A percentile compares a stretch with the other conserved stretches of the same genome.
These are phyloP conservation scores for Podila verticillata DNA, from an alignment of 192 early-diverging fungal genomes.

Conservation along the genomic window DNA sequence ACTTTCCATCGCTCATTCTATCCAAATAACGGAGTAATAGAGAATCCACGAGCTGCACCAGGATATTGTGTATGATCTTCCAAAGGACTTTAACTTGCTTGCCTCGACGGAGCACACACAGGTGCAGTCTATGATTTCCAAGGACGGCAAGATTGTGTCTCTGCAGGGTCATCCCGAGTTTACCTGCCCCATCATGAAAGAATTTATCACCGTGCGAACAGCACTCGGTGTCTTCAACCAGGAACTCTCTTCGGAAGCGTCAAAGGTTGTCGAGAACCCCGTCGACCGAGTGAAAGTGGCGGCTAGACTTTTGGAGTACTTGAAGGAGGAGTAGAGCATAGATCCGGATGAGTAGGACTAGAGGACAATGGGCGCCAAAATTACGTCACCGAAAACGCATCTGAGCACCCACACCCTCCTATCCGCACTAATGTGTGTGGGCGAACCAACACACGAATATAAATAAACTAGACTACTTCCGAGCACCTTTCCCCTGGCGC, in stretches of 20 bases:
- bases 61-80: slow-evolving; percentile 72
- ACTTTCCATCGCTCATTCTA: slow-evolving; percentile 3
- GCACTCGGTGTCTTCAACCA: slow-evolving; percentile 44
- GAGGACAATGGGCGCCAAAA: too few species aligned
- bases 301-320: slow-evolving; percentile 8
- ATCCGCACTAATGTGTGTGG: too few species aligned
- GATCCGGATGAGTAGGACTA: too few species aligned
- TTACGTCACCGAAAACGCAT: too few species aligned
- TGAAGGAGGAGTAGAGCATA: neutral
- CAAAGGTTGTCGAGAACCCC: slow-evolving; percentile 25
- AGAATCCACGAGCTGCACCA: slow-evolving; percentile 73
- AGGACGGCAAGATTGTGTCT: slow-evolving; percentile 64
- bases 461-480: too few species aligned
- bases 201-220: slow-evolving; percentile 43
- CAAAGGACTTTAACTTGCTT: slow-evolving; percentile 67
- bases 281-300: slow-evolving; percentile 28
- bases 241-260: slow-evolving; percentile 28
- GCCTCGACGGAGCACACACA: slow-evolving; percentile 63
- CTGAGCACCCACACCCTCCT: too few species aligned
- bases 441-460: too few species aligned
- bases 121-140: slow-evolving; percentile 69
- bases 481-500: too few species aligned
- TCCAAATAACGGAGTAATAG: slow-evolving; percentile 15
- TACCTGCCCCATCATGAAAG: slow-evolving; percentile 50
- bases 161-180: slow-evolving; percentile 83